Evolutionary conservation across 2,329 filamentous ascomycete genomes (phyloP), one percentile per base, ranked within the genome.

Genomic region (Cladosporium sp.): DNA sequence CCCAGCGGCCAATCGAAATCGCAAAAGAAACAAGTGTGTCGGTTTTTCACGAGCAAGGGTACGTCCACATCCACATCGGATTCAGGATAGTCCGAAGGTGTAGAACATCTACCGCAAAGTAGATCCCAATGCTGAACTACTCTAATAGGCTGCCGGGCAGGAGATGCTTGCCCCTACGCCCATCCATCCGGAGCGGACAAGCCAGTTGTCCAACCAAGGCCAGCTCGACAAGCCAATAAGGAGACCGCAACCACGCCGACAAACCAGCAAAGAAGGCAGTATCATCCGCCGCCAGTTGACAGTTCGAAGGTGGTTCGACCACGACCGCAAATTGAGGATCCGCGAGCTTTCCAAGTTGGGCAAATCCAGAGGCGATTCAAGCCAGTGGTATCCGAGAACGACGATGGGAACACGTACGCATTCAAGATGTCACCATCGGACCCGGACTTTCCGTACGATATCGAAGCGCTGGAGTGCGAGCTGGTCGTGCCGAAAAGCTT

Each of bases 381-480:
- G 50, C 77, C 79, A 10, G 67, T 70, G 44, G 75, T 80, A 58
- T 66, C 65, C 42, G 64, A 69, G 32, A 66, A 70, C 56, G 62
- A 77, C 55, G 76, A 79, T 45, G 75, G 74, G 3, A 81, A 80
- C 0, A 76, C 79, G 13, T 69, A 91, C 37, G 70, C 74, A 9
- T 87, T 92, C 68, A 80, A 75, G 48, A 71, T 93, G 56, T 72
- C 71, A 10, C 88, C 88, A 4, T 89, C 87, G 5, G 88, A 93
- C 65, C 88, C 88, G 0, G 88, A 93, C 63, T 92, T 93, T 62
- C 86, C 88, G 1, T 92, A 88, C 67, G 86, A 90, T 56, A 74
- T 92, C 63, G 77, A 82, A 22, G 74, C 78, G 37, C 73, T 93
- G 32, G 77, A 86, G 38, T 91, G 86, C 65, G 75, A 81, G 41